Base-by-base conservation (phyloP, 306 rosid genomes). In the Glycyrrhiza uralensis region DNA sequence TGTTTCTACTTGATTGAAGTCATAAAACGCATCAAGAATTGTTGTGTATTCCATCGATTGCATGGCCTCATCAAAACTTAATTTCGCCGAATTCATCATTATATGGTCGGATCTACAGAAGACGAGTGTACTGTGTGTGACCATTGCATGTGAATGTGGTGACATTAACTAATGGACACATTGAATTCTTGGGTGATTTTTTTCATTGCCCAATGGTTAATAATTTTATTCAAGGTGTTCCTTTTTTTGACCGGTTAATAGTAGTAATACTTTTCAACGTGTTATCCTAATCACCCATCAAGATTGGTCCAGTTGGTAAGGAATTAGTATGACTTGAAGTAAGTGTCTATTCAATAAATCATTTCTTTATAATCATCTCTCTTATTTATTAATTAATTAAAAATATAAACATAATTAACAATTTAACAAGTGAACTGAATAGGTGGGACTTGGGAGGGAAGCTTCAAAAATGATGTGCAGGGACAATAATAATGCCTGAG, bases 61-160 rank as follows among this genome's bases (percentile, higher is more conserved):
- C 73, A 69, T 80, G 73, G 14, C 39, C 77, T 60, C 66, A 23
- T 50, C 76, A 26, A 62, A 4, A 50, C 38, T 54, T 28, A 28
- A 19, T 47, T 66, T 66, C 66, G 23, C 66, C 74, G 28, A 66
- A 66, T 52, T 52, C 70, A 79, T 79, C 59, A 79, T 79, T 72
- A 33, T 11, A 50, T 20, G 22, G 52, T 47, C 62, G 79, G 33
- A 62, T 47, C 41, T 59, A 2, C 13, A 35, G 7, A 45, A 72
- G 38, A 60, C 42, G 3, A 49, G 22, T 23, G 47, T 46, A 10
- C 64, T 20, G 14, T 62, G 35, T 15, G 15, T 60, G 5, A 60
- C 62, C 4, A n/a, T n/a, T n/a, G n/a, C n/a, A n/a, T n/a, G n/a
- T n/a, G n/a, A n/a, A n/a, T 29, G 7, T 28, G 24, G 58, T 58